Evolutionary conservation across 1,139 yeast genomes (phyloP).

Genomic region (Blastobotrys ciferrii): DNA sequence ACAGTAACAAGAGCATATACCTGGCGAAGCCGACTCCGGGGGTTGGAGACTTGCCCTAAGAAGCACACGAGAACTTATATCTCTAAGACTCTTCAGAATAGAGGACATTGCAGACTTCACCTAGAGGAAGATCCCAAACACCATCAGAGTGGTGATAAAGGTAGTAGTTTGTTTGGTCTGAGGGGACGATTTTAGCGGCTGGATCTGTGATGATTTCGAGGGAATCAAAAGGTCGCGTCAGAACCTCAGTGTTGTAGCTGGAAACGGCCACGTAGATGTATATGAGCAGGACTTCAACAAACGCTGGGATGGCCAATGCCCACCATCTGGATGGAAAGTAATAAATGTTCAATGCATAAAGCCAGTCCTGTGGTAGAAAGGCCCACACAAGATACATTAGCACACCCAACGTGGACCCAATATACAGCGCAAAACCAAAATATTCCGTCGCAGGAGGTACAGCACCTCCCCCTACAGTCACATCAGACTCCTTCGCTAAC

Average conservation of each 20-base stretch:
- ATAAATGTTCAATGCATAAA: conserved; percentile 54
- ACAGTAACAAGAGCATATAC: too few species aligned
- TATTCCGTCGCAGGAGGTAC: conserved; percentile 73
- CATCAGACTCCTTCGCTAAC: conserved; percentile 73
- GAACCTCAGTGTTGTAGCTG: conserved; percentile 68
- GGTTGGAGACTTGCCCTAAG: too few species aligned
- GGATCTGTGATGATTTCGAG: conserved; percentile 67
- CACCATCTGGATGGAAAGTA: conserved; percentile 88
- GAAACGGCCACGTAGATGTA: conserved; percentile 70
- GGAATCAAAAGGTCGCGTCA: conserved; percentile 59
- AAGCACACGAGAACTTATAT: too few species aligned
- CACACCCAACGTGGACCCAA: conserved; percentile 53
- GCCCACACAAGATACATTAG: conserved; percentile 68
- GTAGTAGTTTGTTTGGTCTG: conserved; percentile 30
- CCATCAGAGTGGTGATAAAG: conserved; percentile 66
- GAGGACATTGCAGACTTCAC: conserved; percentile 66
- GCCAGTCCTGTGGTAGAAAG: conserved; percentile 54
- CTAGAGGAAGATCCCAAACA: conserved; percentile 77
- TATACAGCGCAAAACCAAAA: conserved; percentile 76
- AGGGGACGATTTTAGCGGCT: conserved; percentile 51
- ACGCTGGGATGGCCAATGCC: conserved; percentile 75
- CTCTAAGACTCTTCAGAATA: conserved; percentile 39
- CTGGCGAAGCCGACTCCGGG: too few species aligned
- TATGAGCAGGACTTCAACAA: conserved; percentile 64
- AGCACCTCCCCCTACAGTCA: conserved; percentile 61